Conservation (phyloP, 2,329 filamentous ascomycete species). For the Metarhizium brunneum region DNA sequence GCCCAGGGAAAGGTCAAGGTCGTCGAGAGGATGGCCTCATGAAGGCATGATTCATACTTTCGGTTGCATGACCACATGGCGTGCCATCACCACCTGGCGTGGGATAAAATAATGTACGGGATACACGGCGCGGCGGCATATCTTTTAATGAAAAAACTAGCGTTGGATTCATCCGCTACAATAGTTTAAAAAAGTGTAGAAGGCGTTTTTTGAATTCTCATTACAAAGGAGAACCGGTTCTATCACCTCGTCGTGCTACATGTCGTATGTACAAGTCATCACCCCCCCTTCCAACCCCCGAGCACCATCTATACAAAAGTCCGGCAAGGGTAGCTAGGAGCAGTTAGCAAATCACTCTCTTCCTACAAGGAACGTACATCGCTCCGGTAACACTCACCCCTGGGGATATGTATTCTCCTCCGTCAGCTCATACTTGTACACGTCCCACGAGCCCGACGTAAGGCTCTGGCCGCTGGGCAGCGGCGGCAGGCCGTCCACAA, state of each 20-base stretch:
- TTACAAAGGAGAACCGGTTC: neutral
- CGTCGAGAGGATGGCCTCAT: slow-evolving; percentile 58
- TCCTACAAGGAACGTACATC: neutral
- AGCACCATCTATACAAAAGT: slow-evolving; percentile 39
- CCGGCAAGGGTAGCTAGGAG: slow-evolving; percentile 53
- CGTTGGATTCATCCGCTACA: no score
- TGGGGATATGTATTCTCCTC: slow-evolving; percentile 63
- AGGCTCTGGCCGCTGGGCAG: slow-evolving; percentile 62
- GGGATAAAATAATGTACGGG: no score
- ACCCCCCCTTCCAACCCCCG: slow-evolving; percentile 6
- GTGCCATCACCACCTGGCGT: no score
- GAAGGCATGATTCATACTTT: neutral
- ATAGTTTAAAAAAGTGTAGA: neutral
- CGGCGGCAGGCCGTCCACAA: slow-evolving; percentile 76
- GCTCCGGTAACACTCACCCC: slow-evolving; percentile 41
- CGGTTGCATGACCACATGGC: no score
- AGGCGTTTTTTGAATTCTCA: neutral
- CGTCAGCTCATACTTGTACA: slow-evolving; percentile 58
- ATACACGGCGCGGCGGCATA: no score
- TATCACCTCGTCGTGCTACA: neutral
- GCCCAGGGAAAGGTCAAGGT: slow-evolving; percentile 79
- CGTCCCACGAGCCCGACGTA: slow-evolving; percentile 45
- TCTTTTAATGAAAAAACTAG: no score
- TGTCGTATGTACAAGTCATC: slow-evolving; percentile 17
- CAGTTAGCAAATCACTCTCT: slow-evolving; percentile 18